Conservation (phyloP, 495 filamentous ascomycete species). For the Lophiotrema nucula region DNA sequence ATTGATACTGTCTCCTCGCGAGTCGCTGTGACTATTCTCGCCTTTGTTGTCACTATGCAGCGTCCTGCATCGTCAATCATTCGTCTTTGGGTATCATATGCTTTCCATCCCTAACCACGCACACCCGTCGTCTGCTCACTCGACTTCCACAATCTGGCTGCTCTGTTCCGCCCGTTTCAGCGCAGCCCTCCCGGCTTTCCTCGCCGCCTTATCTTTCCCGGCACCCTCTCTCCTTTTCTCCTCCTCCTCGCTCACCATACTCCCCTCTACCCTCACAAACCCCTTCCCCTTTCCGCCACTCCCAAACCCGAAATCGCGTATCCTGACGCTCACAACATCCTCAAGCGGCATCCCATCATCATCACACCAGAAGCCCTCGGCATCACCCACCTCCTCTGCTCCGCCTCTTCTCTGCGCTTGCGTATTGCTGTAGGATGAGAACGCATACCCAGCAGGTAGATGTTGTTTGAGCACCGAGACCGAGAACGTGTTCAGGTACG, state of each 20-base stretch:
- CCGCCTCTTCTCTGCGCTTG: conserved; percentile 19
- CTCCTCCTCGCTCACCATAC: conserved; percentile 53
- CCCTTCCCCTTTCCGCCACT: conserved; percentile 57
- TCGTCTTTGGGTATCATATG: neutral
- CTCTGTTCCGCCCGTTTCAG: neutral
- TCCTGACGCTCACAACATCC: conserved; percentile 59
- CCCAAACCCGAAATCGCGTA: conserved; percentile 60
- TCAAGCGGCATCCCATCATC: conserved; percentile 60
- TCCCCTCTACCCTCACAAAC: conserved; percentile 69
- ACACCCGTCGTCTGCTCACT: neutral
- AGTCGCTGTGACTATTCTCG: too few species aligned
- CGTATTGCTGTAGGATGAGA: conserved; percentile 38
- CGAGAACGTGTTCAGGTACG: conserved; percentile 74
- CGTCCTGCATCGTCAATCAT: too few species aligned
- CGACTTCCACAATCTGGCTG: neutral
- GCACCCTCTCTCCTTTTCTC: conserved; percentile 5
- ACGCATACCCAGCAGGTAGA: conserved; percentile 67
- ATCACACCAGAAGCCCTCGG: conserved; percentile 62
- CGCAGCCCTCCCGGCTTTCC: neutral
- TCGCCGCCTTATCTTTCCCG: conserved; percentile 3
- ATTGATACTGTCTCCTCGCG: too few species aligned
- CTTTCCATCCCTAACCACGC: neutral
- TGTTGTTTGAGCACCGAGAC: conserved; percentile 65
- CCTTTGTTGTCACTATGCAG: too few species aligned
- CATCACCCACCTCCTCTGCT: conserved; percentile 21